Conservation (phyloP, 768 basidiomycete genomes). For the Sutorius australiensis region DNA sequence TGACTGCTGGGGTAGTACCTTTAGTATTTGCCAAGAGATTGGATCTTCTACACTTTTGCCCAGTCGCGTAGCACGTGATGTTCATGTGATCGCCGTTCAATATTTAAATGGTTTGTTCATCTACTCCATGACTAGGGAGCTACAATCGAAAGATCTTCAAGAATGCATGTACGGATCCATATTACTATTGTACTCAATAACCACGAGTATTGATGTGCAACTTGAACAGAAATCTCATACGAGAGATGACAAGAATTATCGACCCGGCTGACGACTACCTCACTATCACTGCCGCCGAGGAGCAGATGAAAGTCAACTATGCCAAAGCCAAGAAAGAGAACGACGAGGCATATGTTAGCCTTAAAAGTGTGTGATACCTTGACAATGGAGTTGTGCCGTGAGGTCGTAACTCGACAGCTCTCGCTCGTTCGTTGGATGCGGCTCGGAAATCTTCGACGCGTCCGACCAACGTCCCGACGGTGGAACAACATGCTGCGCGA, state of each 20-base stretch:
- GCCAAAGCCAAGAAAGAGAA: conserved; percentile 59
- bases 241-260: conserved; percentile 67
- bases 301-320: conserved; percentile 41
- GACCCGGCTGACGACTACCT: conserved; percentile 77
- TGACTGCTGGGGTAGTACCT: too few relatives aligned
- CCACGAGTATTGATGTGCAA: conserved; percentile 1
- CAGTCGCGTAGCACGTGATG: too few relatives aligned
- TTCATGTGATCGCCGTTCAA: too few relatives aligned
- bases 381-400: not conserved
- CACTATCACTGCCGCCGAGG: conserved; percentile 70
- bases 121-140: too few relatives aligned
- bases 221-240: conserved; percentile 54
- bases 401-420: conserved; percentile 39
- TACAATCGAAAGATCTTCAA: conserved; percentile 33
- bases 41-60: too few relatives aligned
- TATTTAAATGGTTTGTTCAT: too few relatives aligned
- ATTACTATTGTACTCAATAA: not conserved
- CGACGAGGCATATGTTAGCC: conserved; percentile 59
- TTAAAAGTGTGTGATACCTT: conserved; percentile 45
- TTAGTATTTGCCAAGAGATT: too few relatives aligned
- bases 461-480: conserved; percentile 69
- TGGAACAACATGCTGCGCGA: conserved; percentile 53
- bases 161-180: conserved; percentile 30
- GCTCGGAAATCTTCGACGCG: conserved; percentile 48
- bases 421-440: conserved; percentile 60